These are phyloP conservation scores for Phytopythium delawarense DNA, from an alignment of 352 stramenopile genomes.

Conservation along the genomic window DNA sequence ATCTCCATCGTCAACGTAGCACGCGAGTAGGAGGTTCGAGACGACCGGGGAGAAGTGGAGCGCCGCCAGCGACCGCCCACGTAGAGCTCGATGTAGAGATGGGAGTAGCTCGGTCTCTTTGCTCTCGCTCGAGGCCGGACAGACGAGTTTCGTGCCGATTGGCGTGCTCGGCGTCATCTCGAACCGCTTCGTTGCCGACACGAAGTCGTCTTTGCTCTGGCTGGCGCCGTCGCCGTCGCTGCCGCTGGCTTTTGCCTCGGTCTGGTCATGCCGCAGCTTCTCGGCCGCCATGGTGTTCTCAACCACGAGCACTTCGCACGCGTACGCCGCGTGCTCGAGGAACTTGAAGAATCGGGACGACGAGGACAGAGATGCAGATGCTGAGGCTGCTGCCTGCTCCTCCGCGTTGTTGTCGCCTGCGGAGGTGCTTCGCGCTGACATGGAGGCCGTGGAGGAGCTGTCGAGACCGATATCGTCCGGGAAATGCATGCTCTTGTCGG, in stretches of 20 bases:
- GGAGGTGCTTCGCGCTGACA: conserved; percentile 1
- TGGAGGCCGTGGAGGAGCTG: conserved; percentile 12
- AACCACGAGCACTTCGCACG: conserved; percentile 51
- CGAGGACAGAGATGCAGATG: conserved; percentile 15
- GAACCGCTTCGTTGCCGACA: conserved; percentile 9
- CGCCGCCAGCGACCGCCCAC: conserved; percentile 23
- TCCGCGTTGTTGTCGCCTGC: conserved; percentile 14
- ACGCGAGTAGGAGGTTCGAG: conserved; percentile 44
- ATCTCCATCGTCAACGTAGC: conserved; percentile 16
- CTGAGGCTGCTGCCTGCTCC: not conserved
- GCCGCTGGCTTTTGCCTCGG: not conserved
- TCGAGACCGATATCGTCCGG: conserved; percentile 74
- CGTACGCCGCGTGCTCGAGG: conserved; percentile 49
- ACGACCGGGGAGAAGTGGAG: conserved; percentile 47
- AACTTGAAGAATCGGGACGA: conserved; percentile 57
- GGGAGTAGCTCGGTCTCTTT: conserved; percentile 12
- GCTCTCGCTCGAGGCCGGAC: conserved; percentile 5
- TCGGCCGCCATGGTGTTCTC: conserved; percentile 35
- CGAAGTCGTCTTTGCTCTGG: conserved; percentile 6
- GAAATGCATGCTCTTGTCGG: conserved; percentile 65
- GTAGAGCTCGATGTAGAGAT: conserved; percentile 25
- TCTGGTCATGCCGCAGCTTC: conserved; percentile 15
- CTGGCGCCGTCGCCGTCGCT: conserved; percentile 5
- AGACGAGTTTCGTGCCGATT: conserved; percentile 24
- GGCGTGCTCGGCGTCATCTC: conserved; percentile 34